Conservation (phyloP, 306 rosid genomes). For the Vicia faba region DNA sequence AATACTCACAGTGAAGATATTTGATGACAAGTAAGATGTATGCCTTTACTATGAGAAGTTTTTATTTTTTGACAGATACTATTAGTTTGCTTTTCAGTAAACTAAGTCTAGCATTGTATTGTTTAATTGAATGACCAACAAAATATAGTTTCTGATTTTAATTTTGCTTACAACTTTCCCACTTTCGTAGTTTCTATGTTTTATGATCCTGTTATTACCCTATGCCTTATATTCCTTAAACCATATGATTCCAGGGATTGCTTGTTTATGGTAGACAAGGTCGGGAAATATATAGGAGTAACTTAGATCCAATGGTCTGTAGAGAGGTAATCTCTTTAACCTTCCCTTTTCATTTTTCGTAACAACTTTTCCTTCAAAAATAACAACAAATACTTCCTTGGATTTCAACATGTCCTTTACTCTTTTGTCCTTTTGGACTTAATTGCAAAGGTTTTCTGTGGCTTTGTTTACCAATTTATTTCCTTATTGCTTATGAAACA, state of each 20-base stretch:
- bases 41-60: too few species aligned
- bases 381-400: constrained; percentile 11
- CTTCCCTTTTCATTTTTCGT: constrained; percentile 1
- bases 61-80: not conserved
- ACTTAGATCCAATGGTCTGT: constrained; percentile 73
- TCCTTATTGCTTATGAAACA: constrained; percentile 27
- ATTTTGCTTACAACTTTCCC: constrained; percentile 11
- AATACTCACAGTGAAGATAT: not conserved
- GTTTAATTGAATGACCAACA: constrained; percentile 18
- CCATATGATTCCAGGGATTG: constrained; percentile 72
- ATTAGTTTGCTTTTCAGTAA: constrained; percentile 5
- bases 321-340: constrained; percentile 65
- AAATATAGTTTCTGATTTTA: constrained; percentile 17
- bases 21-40: not conserved
- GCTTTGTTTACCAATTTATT: constrained; percentile 21
- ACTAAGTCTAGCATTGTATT: not conserved
- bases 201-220: constrained; percentile 1
- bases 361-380: constrained; percentile 20
- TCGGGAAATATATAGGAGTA: constrained; percentile 75
- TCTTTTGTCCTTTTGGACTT: constrained; percentile 21
- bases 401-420: constrained; percentile 7
- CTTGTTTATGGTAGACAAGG: constrained; percentile 94
- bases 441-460: constrained; percentile 18
- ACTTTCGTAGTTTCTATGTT: constrained; percentile 23
- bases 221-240: constrained; percentile 32